Evolutionary conservation across 495 filamentous ascomycete genomes (phyloP).

Genomic region (Penicillium cinerascens): DNA sequence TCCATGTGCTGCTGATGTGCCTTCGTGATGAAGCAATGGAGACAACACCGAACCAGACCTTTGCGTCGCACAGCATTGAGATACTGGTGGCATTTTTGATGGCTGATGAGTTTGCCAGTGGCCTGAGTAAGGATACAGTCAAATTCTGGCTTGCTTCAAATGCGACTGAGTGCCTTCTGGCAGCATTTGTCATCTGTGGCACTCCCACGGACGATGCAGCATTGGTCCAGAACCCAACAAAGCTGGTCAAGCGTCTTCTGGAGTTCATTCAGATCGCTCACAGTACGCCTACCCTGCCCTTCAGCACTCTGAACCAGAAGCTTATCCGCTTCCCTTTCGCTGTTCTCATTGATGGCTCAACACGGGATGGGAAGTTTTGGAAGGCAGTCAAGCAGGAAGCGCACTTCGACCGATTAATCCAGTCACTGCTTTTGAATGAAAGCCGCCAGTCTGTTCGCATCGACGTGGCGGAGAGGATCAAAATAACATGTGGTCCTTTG

Average conservation of each 20-base stretch:
- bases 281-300: neutral
- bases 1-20: conserved; percentile 57
- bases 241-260: conserved; percentile 29
- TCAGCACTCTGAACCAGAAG: conserved; percentile 21
- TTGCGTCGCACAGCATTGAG: conserved; percentile 43
- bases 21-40: conserved; percentile 43
- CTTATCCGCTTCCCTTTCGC: conserved; percentile 56
- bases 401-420: conserved; percentile 41
- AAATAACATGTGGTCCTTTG: conserved; percentile 27
- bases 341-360: conserved; percentile 61
- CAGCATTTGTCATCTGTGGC: conserved; percentile 17
- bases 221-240: conserved; percentile 17
- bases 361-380: conserved; percentile 59
- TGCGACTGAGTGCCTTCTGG: conserved; percentile 38
- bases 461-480: conserved; percentile 37
- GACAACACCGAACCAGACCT: conserved; percentile 37
- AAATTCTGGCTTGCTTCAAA: conserved; percentile 29
- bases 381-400: conserved; percentile 44
- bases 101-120: conserved; percentile 27
- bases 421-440: conserved; percentile 36
- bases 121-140: conserved; percentile 13
- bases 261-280: conserved; percentile 31
- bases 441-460: conserved; percentile 28
- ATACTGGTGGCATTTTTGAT: conserved; percentile 42
- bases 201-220: conserved; percentile 1